These are phyloP conservation scores for Yarrowia divulgata DNA, from an alignment of 805 yeast genomes.

Conservation along the genomic window DNA sequence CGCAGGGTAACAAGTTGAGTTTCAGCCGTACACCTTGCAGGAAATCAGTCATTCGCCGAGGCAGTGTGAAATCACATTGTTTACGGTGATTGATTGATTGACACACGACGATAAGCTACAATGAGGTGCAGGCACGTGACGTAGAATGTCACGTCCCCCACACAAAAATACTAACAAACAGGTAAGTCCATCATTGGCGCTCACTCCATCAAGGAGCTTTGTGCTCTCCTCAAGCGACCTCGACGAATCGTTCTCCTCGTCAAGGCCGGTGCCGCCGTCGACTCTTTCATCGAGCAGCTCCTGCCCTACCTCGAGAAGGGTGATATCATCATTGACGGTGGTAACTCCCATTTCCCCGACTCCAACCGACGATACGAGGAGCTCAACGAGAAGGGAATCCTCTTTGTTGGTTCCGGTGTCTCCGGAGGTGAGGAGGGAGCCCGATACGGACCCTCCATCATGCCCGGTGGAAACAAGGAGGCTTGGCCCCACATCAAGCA, in stretches of 20 bases:
- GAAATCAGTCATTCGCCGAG: conserved; percentile 35
- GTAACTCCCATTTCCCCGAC: conserved; percentile 99
- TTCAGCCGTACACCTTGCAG: conserved; percentile 35
- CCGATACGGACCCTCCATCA: conserved; percentile 96
- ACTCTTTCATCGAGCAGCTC: conserved; percentile 84
- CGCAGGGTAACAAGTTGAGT: conserved; percentile 38
- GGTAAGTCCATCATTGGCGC: conserved; percentile 92
- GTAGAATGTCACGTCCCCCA: not conserved
- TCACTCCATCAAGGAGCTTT: conserved; percentile 86
- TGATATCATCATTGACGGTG: conserved; percentile 99
- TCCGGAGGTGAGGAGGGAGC: conserved; percentile 99
- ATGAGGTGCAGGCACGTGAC: conserved; percentile 11
- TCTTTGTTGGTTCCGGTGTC: conserved; percentile 98
- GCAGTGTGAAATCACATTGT: conserved; percentile 19
- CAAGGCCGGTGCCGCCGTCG: conserved; percentile 97
- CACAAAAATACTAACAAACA: conserved; percentile 13
- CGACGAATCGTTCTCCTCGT: conserved; percentile 93
- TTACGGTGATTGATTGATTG: not conserved
- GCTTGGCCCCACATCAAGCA: conserved; percentile 99
- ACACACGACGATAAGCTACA: not conserved
- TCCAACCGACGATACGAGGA: conserved; percentile 95
- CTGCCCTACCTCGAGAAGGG: conserved; percentile 92
- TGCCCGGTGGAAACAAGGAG: conserved; percentile 98
- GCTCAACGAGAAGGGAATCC: conserved; percentile 83
- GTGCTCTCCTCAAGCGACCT: conserved; percentile 91